Base-by-base conservation (phyloP, 495 filamentous ascomycete genomes). In the Tetracladium marchalianum region DNA sequence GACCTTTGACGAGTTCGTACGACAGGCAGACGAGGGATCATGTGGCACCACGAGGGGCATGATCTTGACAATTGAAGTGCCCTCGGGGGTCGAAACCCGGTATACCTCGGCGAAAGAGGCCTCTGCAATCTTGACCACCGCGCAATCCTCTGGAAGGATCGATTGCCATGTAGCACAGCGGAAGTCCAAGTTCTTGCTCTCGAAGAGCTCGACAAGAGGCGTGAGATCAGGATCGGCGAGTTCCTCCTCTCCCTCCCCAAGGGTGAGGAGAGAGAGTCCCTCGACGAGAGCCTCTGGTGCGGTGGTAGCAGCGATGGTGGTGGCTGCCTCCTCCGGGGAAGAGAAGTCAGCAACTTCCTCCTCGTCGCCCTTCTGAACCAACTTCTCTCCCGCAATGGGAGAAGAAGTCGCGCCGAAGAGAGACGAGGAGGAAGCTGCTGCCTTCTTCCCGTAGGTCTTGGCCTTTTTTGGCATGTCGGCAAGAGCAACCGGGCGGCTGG, bases 61-160 rank as follows among this genome's bases (percentile, higher is more conserved):
- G 12, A 70, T 63, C 34, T 77, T 77, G 55, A 77, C 66, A 47
- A 77, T 75, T 54, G 62, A 73, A 5, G 54, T 70, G 7, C 68
- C 71, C 19, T 56, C 10, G 4, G 55, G 3, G 48, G 69, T 70
- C 47, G 66, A 72, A 33, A 83, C 64, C 11, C 78, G 73, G 58
- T 82, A 85, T 9, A 85, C 78, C 58, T 85, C 80, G 15, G 77
- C 76, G 51, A 75, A 85, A 2, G 78, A 82, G 1, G 79, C 80
- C 59, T 85, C 80, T 12, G 80, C 80, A 48, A 85, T 82, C 57
- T 85, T 85, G 11, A 62, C 57, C 13, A 85, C 67, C 22, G 59
- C 46, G 54, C 75, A 69, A 31, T 65, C 61, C 1, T 62, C 47
- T 4, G 67, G 62, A 38, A 78, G 71, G 39, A 76, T 60, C 22